phyloP scores from a whole-genome alignment of 2,329 filamentous ascomycete species.

The Fusarium pseudograminearum region DNA sequence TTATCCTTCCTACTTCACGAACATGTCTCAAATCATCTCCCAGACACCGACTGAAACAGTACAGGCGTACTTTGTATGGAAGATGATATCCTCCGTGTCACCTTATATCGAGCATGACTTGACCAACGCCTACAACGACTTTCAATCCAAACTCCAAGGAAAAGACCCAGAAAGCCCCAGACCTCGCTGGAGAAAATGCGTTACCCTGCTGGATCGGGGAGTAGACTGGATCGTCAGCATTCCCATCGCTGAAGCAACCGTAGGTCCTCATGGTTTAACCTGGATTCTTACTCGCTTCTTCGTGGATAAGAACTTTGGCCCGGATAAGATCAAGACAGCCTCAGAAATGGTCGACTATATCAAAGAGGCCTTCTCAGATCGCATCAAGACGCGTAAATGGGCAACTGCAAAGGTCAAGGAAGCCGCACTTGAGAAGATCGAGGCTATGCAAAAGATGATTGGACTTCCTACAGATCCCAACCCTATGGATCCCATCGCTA shows the following conservation, averaged over 20 bases:
- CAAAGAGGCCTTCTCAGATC: constrained; percentile 72
- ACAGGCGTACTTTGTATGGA: constrained; percentile 74
- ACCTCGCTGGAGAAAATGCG: constrained; percentile 28
- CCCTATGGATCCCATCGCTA: constrained; percentile 66
- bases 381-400: constrained; percentile 70
- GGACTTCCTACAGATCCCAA: constrained; percentile 75
- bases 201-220: constrained; percentile 14
- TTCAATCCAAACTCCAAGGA: constrained; percentile 70
- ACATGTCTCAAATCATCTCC: not conserved
- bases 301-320: constrained; percentile 74
- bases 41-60: constrained; percentile 67
- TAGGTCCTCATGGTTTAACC: constrained; percentile 58
- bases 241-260: not conserved
- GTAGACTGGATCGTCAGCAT: constrained; percentile 17
- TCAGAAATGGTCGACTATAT: constrained; percentile 78
- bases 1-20: not conserved
- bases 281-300: constrained; percentile 81
- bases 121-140: constrained; percentile 69
- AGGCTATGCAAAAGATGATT: constrained; percentile 76
- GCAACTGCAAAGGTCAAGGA: constrained; percentile 72
- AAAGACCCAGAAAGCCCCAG: constrained; percentile 42
- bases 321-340: constrained; percentile 73
- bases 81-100: constrained; percentile 66
- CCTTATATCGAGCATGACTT: constrained; percentile 68
- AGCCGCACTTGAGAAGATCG: constrained; percentile 72